Evolutionary conservation across 2,329 filamentous ascomycete species (phyloP), one percentile per base, ranked within the genome.

Genomic region (Aureobasidium sp.): DNA sequence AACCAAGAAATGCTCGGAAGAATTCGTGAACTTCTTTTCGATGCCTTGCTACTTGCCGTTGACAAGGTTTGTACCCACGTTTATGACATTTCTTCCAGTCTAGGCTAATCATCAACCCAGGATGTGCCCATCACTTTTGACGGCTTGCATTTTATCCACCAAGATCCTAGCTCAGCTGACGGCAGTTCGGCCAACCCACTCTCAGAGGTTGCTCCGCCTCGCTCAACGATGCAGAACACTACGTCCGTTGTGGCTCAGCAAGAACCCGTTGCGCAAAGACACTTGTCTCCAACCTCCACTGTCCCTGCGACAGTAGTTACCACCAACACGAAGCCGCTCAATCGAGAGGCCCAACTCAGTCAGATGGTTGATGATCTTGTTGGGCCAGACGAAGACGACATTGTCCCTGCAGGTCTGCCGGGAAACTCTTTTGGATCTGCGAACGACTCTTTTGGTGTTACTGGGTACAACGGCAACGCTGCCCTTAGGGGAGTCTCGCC

Each of bases 1-100:
- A 83, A 86, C 61, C 77, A 83, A 37, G 87, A 89, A 71, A 87
- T 87, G 82, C 77, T 87, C n/a, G 83, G 84, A 69, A 79, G 85
- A 51, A 80, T 87, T 61, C 80, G 82, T 59, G 69, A 70, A 44
- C 57, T 66, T 29, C 63, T 74, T 8, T 79, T 83, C 52, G 84
- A 86, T 70, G 86, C 83, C 3, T 74, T 87, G 41, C 74, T 81
- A 59, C 72, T 88, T 31, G 81, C 82, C 1, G 47, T 64, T 12
- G 47, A 64, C 20, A 51, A 64, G 48, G 64, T 65, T 27, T 3
- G 61, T 59, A 14, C 42, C 25, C 36, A 48, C 20, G 20, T 20
- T 20, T 15, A 15, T 22, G 20, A 31, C 29, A 27, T 31, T 3
- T 68, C 76, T 15, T 69, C n/a, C n/a, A n/a, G 57, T 6, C 61